Evolutionary conservation across 257 asterid genomes (phyloP).

Genomic region (Solanum pinnatisectum): DNA sequence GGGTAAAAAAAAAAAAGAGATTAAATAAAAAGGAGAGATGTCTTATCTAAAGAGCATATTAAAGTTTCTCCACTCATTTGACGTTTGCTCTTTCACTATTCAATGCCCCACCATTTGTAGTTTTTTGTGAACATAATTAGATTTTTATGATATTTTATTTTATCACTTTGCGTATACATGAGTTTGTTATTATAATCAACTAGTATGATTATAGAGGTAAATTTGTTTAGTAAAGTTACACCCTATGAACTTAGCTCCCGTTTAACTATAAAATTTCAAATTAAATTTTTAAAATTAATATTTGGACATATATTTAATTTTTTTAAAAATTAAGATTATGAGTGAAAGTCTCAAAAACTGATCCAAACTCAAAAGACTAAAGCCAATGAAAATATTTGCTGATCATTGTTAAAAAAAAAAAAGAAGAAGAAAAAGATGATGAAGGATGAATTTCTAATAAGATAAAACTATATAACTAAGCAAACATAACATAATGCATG

Average conservation of each 20-base stretch:
- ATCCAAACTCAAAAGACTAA: too few relatives aligned
- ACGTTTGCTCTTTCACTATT: constrained; percentile 6
- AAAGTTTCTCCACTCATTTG: constrained; percentile 46
- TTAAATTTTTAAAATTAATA: too few relatives aligned
- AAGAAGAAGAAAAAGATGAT: too few relatives aligned
- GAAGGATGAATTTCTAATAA: too few relatives aligned
- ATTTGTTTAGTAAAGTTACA: not conserved
- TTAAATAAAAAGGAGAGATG: constrained; percentile 17
- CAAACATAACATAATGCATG: too few relatives aligned
- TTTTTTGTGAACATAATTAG: not conserved
- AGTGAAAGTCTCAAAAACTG: too few relatives aligned
- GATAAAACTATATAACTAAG: too few relatives aligned
- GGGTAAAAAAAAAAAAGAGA: not conserved
- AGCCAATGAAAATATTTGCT: too few relatives aligned
- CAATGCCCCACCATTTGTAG: not conserved
- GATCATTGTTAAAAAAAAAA: too few relatives aligned
- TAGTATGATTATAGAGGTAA: not conserved
- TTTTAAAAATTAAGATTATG: too few relatives aligned
- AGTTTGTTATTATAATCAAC: not conserved
- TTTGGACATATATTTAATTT: too few relatives aligned
- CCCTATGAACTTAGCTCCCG: not conserved
- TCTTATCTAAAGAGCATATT: constrained; percentile 26
- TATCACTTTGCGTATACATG: not conserved
- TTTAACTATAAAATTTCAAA: not conserved
- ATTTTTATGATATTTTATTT: not conserved